These are phyloP conservation scores for Yamadazyma laniorum DNA, from an alignment of 805 yeast species.

Conservation along the genomic window DNA sequence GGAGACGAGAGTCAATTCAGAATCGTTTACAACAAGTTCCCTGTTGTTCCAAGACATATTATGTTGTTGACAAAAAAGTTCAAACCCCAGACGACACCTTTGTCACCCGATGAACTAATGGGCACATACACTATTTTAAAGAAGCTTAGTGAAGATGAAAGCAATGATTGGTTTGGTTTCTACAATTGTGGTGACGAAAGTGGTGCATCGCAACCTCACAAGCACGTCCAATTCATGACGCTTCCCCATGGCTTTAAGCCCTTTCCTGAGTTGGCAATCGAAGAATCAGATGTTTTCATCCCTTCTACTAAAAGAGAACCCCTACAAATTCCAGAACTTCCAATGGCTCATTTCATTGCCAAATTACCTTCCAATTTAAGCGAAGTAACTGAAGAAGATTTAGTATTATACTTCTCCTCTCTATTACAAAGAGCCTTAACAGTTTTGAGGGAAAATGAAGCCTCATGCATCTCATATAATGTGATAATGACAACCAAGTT, in stretches of 20 bases:
- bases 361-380: conserved; percentile 45
- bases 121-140: conserved; percentile 56
- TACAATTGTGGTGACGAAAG: conserved; percentile 85
- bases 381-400: conserved; percentile 49
- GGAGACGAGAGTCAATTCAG: conserved; percentile 52
- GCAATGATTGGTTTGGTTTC: conserved; percentile 67
- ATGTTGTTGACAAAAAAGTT: conserved; percentile 75
- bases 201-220: conserved; percentile 95
- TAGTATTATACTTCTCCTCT: conserved; percentile 69
- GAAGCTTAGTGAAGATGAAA: conserved; percentile 41
- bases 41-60: conserved; percentile 77
- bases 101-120: conserved; percentile 67
- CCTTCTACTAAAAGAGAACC: conserved; percentile 57
- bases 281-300: conserved; percentile 49
- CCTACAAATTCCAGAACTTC: conserved; percentile 54
- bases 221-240: conserved; percentile 83
- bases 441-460: conserved; percentile 52
- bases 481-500: conserved; percentile 77
- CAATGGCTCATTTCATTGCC: conserved; percentile 82
- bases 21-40: conserved; percentile 81
- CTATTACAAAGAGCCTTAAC: conserved; percentile 71
- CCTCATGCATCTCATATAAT: conserved; percentile 65
- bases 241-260: conserved; percentile 59
- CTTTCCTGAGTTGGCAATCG: conserved; percentile 48
- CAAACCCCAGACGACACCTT: conserved; percentile 67